Percentiles rank a stretch among this genome's conserved stretches.
Conservation (phyloP, 1,139 yeast species). For the Spencermartinsiella ligniputridi region DNA sequence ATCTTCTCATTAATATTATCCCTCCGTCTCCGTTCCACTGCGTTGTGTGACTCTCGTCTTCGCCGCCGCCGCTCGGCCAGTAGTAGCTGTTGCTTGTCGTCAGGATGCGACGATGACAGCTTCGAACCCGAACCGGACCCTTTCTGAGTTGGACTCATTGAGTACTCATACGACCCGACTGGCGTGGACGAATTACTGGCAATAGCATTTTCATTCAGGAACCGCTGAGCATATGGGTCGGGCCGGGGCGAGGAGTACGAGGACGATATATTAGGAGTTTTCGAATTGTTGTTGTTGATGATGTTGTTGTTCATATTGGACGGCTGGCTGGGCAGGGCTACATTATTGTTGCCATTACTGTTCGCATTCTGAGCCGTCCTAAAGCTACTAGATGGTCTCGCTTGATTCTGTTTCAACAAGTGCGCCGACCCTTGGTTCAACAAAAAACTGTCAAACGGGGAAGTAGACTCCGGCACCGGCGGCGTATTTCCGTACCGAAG, state of each 20-base stretch:
- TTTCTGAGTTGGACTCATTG: conserved; percentile 11
- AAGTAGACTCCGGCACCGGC: conserved; percentile 28
- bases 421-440: conserved; percentile 16
- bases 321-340: conserved; percentile 7
- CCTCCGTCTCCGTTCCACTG: conserved; percentile 62
- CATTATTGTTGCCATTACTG: not conserved
- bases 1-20: conserved; percentile 89
- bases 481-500: conserved; percentile 23
- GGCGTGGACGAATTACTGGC: conserved; percentile 20
- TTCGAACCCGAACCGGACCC: no score
- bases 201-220: conserved; percentile 10
- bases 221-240: conserved; percentile 18
- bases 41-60: conserved; percentile 42
- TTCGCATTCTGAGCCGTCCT: not conserved
- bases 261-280: not conserved
- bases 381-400: conserved; percentile 2
- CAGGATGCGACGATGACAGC: conserved; percentile 3
- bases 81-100: conserved; percentile 20
- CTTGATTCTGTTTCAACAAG: conserved; percentile 9
- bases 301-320: conserved; percentile 5
- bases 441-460: conserved; percentile 31
- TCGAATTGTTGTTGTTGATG: conserved; percentile 2
- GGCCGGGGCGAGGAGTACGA: conserved; percentile 14
- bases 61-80: conserved; percentile 36
- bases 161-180: conserved; percentile 24